A percentile compares a stretch with the other conserved stretches of the same genome.
phyloP scores from a whole-genome alignment of 169 alveolate species.

The Neospora caninum region DNA sequence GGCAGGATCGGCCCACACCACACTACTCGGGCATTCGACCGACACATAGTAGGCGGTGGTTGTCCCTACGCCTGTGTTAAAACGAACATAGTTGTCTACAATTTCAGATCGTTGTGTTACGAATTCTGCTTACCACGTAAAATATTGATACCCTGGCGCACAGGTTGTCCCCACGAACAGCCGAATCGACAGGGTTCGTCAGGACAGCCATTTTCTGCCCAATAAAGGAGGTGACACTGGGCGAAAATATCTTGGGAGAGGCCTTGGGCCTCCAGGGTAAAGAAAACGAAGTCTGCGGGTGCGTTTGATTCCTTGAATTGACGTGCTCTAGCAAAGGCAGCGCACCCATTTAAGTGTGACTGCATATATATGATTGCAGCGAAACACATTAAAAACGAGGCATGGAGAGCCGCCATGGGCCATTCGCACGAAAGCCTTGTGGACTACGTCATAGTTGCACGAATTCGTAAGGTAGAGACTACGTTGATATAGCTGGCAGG shows the following conservation, averaged over 20 bases:
- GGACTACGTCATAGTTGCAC: no score
- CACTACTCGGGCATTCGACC: neutral
- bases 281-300: neutral
- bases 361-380: neutral
- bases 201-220: neutral
- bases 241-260: neutral
- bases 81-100: neutral
- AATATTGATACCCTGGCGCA: neutral
- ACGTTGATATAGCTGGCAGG: no score
- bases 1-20: neutral
- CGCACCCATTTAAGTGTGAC: neutral
- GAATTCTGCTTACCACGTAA: neutral
- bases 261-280: neutral
- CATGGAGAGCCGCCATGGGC: neutral
- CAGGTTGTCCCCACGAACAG: neutral
- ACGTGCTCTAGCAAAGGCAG: neutral
- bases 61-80: neutral
- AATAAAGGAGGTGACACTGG: conserved; percentile 13
- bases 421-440: neutral
- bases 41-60: neutral
- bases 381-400: neutral
- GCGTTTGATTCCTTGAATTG: neutral
- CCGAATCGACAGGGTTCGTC: conserved; percentile 3
- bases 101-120: neutral
- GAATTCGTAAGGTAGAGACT: no score